phyloP scores from a whole-genome alignment of 805 yeast species.

The Wickerhamiella azymoides region DNA sequence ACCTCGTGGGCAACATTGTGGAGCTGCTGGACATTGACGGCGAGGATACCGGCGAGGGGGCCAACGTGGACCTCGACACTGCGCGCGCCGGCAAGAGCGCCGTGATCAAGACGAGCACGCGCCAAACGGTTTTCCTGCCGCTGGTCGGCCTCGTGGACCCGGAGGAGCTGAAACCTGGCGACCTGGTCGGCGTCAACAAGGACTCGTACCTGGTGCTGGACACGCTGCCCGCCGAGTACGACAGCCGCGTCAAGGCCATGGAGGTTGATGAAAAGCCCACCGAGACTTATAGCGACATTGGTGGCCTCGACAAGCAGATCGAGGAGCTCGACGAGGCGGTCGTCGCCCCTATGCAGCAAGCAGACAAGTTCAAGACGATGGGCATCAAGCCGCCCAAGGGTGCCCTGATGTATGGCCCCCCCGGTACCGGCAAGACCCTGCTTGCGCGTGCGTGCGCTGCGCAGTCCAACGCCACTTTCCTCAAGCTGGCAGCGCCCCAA shows the following conservation, averaged over 20 bases:
- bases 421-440: conserved; percentile 97
- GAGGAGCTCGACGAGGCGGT: conserved; percentile 98
- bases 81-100: conserved; percentile 93
- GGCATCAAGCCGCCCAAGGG: conserved; percentile 98
- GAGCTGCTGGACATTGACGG: conserved; percentile 86
- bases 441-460: conserved; percentile 99
- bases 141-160: conserved; percentile 93
- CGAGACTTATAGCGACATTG: conserved; percentile 92
- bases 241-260: conserved; percentile 96
- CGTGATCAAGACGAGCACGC: conserved; percentile 90
- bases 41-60: conserved; percentile 68
- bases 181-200: conserved; percentile 92
- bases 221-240: conserved; percentile 93
- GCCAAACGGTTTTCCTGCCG: conserved; percentile 95
- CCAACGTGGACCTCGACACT: conserved; percentile 85
- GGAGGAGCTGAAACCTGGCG: conserved; percentile 86
- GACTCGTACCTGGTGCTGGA: conserved; percentile 89
- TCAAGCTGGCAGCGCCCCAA: conserved; percentile 95
- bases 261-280: conserved; percentile 98
- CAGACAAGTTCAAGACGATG: conserved; percentile 82
- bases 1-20: conserved; percentile 90
- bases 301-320: conserved; percentile 95
- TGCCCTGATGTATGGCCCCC: conserved; percentile 97
- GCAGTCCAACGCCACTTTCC: conserved; percentile 92
- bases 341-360: conserved; percentile 95